Evolutionary conservation across 768 basidiomycete genomes (phyloP).

Genomic region (Mycena amicta): DNA sequence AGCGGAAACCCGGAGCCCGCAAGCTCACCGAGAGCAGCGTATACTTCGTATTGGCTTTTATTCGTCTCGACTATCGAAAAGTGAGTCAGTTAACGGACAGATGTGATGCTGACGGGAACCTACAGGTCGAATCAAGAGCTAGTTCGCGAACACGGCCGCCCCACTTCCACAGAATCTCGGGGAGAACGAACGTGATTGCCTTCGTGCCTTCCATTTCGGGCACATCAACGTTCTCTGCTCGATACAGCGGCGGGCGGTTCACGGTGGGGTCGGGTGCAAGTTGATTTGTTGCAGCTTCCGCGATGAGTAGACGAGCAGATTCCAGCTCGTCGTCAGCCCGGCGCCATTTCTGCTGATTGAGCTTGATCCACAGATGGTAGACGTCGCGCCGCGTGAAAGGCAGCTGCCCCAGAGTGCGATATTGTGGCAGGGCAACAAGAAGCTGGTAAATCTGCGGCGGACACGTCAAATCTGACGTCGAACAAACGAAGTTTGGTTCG

Average conservation of each 20-base stretch:
- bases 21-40: conserved; percentile 34
- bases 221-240: conserved; percentile 5
- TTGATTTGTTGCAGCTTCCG: conserved; percentile 8
- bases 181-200: conserved; percentile 30
- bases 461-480: neutral
- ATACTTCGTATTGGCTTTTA: conserved; percentile 33
- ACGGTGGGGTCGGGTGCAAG: neutral
- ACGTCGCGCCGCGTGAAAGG: conserved; percentile 19
- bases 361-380: conserved; percentile 26
- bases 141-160: conserved; percentile 29
- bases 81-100: neutral
- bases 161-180: conserved; percentile 25
- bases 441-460: neutral
- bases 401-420: neutral
- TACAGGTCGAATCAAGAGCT: conserved; percentile 34
- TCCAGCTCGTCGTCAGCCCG: conserved; percentile 29
- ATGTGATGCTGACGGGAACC: neutral
- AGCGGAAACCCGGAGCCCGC: conserved; percentile 36
- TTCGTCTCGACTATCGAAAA: conserved; percentile 35
- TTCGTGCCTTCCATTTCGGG: conserved; percentile 18
- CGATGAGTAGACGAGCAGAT: conserved; percentile 29
- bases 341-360: conserved; percentile 25
- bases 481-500: neutral
- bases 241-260: conserved; percentile 1
- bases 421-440: neutral